A percentile compares a stretch with the other conserved stretches of the same genome.
phyloP scores from a whole-genome alignment of 192 early-diverging fungal species.

The Phycomyces nitens region DNA sequence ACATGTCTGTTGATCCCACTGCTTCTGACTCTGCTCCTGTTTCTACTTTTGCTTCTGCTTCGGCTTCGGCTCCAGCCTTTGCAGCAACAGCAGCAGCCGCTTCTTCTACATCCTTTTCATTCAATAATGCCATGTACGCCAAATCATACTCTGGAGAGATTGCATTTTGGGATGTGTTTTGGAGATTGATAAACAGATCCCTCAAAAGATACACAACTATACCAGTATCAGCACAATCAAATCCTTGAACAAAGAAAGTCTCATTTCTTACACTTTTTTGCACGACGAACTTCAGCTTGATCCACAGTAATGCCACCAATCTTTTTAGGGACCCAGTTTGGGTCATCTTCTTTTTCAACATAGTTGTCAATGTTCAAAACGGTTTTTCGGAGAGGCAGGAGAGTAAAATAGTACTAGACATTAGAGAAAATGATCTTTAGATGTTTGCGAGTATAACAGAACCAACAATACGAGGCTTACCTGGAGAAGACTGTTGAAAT shows the following conservation, averaged over 20 bases:
- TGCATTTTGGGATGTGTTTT: conserved; percentile 35
- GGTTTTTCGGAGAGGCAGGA: conserved; percentile 57
- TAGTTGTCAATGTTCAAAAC: conserved; percentile 54
- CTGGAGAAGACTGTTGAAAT: conserved; percentile 79
- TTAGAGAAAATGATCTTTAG: no score
- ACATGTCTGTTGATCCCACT: neutral
- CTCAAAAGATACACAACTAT: conserved; percentile 52
- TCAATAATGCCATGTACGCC: conserved; percentile 53
- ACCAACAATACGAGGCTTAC: no score
- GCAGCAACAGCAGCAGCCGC: neutral
- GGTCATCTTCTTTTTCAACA: conserved; percentile 31
- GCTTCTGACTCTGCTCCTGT: neutral
- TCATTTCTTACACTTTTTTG: conserved; percentile 53
- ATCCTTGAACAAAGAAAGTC: no score
- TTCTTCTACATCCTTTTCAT: conserved; percentile 13
- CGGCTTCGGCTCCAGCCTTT: no score
- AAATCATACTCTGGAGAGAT: conserved; percentile 56
- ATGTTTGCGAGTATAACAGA: no score
- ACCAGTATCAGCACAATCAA: neutral
- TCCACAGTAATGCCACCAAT: conserved; percentile 46
- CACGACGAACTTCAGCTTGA: conserved; percentile 38
- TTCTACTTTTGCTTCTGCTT: no score
- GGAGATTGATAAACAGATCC: conserved; percentile 47
- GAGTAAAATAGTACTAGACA: conserved; percentile 62
- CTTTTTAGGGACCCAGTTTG: conserved; percentile 38